These are phyloP conservation scores for Colletotrichum spinosum DNA, from an alignment of 2,329 filamentous ascomycete species.

Conservation along the genomic window DNA sequence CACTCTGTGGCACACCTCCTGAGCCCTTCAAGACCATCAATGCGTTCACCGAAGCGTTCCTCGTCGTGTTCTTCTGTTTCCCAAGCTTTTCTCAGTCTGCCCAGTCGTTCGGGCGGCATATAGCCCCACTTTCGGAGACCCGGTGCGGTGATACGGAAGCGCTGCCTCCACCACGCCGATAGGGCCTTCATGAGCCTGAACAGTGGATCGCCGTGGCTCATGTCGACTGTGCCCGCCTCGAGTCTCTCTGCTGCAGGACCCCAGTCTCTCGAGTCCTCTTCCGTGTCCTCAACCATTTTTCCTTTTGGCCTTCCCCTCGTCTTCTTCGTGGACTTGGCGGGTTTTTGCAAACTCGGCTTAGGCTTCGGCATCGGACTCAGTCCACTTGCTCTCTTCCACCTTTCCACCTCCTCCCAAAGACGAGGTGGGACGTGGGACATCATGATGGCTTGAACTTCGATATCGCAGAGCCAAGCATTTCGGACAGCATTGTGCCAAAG, in stretches of 20 bases:
- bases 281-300: conserved; percentile 45
- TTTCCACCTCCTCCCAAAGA: conserved; percentile 78
- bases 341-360: conserved; percentile 49
- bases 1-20: conserved; percentile 75
- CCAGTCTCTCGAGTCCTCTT: conserved; percentile 72
- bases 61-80: conserved; percentile 71
- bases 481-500: conserved; percentile 90
- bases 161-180: conserved; percentile 88
- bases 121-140: conserved; percentile 92
- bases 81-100: conserved; percentile 79
- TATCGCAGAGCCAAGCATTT: conserved; percentile 86
- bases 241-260: conserved; percentile 74
- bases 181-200: conserved; percentile 80
- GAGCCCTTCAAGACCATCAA: conserved; percentile 76
- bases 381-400: conserved; percentile 78
- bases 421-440: conserved; percentile 77
- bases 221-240: conserved; percentile 77
- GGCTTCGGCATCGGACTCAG: conserved; percentile 58
- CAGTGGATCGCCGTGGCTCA: conserved; percentile 86
- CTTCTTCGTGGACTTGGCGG: conserved; percentile 43
- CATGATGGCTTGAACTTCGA: conserved; percentile 79
- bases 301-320: conserved; percentile 53
- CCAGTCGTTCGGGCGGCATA: conserved; percentile 79
- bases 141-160: conserved; percentile 81
- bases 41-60: conserved; percentile 79